Percentiles rank a stretch among this genome's conserved stretches.
Conservation (phyloP, 2,329 filamentous ascomycete species). For the Metarhizium brunneum region DNA sequence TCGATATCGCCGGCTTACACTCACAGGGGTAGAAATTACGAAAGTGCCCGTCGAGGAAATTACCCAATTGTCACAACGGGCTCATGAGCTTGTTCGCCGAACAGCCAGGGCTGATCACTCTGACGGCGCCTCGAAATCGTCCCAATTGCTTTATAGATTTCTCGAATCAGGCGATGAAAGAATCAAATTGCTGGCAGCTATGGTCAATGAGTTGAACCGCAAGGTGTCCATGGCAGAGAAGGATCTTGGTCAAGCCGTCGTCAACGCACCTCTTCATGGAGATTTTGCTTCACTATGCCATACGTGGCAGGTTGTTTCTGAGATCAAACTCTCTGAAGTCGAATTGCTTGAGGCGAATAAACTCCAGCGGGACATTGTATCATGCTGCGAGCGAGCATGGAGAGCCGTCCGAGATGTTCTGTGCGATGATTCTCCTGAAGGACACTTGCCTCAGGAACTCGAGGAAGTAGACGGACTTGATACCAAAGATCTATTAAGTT, state of each 20-base stretch:
- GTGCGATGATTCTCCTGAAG: constrained; percentile 92
- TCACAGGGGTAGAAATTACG: constrained; percentile 9
- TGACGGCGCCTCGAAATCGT: constrained; percentile 76
- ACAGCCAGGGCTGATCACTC: constrained; percentile 87
- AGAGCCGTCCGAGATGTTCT: constrained; percentile 63
- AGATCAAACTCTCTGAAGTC: constrained; percentile 26
- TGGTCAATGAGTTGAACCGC: constrained; percentile 53
- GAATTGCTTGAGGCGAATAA: constrained; percentile 26
- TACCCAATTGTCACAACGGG: constrained; percentile 37
- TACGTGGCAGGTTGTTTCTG: constrained; percentile 42
- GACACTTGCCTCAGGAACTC: constrained; percentile 69
- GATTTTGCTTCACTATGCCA: constrained; percentile 57
- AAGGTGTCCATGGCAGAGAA: constrained; percentile 54
- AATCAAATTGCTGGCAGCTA: constrained; percentile 41
- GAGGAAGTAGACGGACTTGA: constrained; percentile 62
- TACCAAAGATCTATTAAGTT: constrained; percentile 85
- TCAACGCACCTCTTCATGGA: constrained; percentile 59
- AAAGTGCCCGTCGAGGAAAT: constrained; percentile 25
- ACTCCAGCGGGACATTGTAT: constrained; percentile 48
- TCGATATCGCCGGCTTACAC: constrained; percentile 19
- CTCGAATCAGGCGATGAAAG: constrained; percentile 32
- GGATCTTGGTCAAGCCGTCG: constrained; percentile 58
- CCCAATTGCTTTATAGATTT: constrained; percentile 58
- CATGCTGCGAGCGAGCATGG: constrained; percentile 65
- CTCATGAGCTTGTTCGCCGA: constrained; percentile 49